These are phyloP conservation scores for Lepidium aucheri DNA, from an alignment of 345 rosid species.

Conservation along the genomic window DNA sequence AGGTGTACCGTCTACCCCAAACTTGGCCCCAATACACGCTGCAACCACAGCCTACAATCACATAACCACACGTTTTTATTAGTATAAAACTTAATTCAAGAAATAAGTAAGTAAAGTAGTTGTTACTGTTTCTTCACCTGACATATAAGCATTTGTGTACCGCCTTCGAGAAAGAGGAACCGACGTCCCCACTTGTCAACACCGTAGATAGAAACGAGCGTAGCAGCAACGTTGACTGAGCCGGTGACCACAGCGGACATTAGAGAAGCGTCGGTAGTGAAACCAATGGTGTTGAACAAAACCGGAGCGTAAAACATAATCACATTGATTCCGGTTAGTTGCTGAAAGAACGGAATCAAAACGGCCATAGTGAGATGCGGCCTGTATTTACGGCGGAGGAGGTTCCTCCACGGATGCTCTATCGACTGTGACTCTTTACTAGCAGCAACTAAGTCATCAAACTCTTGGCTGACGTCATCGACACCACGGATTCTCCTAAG, in stretches of 20 bases:
- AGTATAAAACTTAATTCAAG: not conserved
- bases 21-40: conserved; percentile 30
- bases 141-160: conserved; percentile 32
- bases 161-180: conserved; percentile 33
- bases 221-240: conserved; percentile 25
- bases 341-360: conserved; percentile 76
- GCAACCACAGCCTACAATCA: conserved; percentile 31
- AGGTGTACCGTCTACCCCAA: conserved; percentile 27
- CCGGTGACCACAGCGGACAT: conserved; percentile 34
- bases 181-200: conserved; percentile 34
- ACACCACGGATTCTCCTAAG: conserved; percentile 67
- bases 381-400: conserved; percentile 70
- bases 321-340: conserved; percentile 79
- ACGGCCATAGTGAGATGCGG: conserved; percentile 76
- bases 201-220: conserved; percentile 28
- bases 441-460: conserved; percentile 62
- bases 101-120: not conserved
- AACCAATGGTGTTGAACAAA: conserved; percentile 76
- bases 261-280: conserved; percentile 55
- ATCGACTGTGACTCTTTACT: conserved; percentile 65
- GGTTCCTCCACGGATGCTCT: conserved; percentile 74
- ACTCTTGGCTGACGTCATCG: conserved; percentile 66
- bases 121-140: conserved; percentile 14
- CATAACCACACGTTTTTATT: not conserved
- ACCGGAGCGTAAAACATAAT: conserved; percentile 91